A percentile compares a stretch with the other conserved stretches of the same genome.
Evolutionary conservation across 495 filamentous ascomycete genomes (phyloP).

Genomic region (Tetracladium setigerum): DNA sequence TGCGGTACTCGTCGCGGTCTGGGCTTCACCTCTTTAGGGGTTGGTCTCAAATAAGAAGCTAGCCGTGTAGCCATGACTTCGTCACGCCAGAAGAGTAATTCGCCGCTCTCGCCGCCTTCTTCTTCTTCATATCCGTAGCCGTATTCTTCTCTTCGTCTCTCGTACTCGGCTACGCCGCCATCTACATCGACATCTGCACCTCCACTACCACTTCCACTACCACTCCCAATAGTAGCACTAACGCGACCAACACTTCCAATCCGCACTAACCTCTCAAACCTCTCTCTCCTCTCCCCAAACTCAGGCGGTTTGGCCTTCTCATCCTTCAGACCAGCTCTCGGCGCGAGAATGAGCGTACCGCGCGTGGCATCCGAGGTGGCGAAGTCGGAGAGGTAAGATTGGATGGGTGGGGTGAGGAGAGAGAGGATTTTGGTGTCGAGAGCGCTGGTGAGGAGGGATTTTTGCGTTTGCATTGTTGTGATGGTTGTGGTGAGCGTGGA

Average conservation of each 20-base stretch:
- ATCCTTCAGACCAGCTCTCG: conserved; percentile 10
- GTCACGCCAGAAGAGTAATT: conserved; percentile 34
- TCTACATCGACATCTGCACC: too few species aligned
- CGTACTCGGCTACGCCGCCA: too few species aligned
- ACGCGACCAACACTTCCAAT: conserved; percentile 1
- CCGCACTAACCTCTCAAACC: conserved; percentile 12
- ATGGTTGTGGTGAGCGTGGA: conserved; percentile 10
- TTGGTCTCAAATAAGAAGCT: conserved; percentile 35
- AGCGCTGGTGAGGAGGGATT: conserved; percentile 12
- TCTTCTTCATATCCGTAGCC: not conserved
- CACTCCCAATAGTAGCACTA: not conserved
- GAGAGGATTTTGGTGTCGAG: conserved; percentile 18
- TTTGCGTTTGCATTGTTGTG: conserved; percentile 8
- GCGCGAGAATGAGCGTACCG: conserved; percentile 19
- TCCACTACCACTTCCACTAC: not conserved
- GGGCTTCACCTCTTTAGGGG: conserved; percentile 2
- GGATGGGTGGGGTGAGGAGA: conserved; percentile 17
- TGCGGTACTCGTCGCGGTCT: too few species aligned
- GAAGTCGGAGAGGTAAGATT: conserved; percentile 18
- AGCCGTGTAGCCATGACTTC: conserved; percentile 39
- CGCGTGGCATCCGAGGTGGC: conserved; percentile 8
- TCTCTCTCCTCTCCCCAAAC: conserved; percentile 13
- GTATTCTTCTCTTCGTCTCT: conserved; percentile 5
- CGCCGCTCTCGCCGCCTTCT: not conserved
- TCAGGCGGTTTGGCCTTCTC: conserved; percentile 12